Evolutionary conservation across 2,329 filamentous ascomycete genomes (phyloP), one percentile per base, ranked within the genome.

Genomic region (Dryadomyces sulphureus): DNA sequence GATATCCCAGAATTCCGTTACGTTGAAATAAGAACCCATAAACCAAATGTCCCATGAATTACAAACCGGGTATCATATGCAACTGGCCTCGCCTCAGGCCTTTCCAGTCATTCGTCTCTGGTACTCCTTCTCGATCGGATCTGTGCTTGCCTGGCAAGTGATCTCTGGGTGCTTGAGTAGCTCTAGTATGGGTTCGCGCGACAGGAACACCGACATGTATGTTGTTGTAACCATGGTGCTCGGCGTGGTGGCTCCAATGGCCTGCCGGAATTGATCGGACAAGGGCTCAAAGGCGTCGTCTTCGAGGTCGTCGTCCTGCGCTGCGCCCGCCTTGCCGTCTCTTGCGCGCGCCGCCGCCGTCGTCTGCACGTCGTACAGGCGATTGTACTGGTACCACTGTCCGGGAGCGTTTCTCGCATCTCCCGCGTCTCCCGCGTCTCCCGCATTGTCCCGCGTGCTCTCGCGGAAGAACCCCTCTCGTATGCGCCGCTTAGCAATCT

Each of bases 401-500:
- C n/a, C 25, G 24, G 14, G 8, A 24, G 36, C 14, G 1, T 11
- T n/a, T 45, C 24, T 24, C 19, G 17, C 21, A 20, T 38, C 5
- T 35, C 43, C 6, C 2, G 14, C 11, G 4, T 4, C n/a, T 39
- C 62, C 53, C 49, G 36, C 12, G 12, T 21, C 6, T 12, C 14
- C 2, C 9, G 6, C 27, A 5, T 19, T 12, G 1, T n/a, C 30
- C 19, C 19, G 5, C 25, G 12, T 12, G 14, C 30, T 30, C 20
- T 35, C 25, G 11, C 36, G 41, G 19, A 44, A 50, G 11, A 39
- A 32, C 3, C 64, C 60, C 43, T 68, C 65, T 27, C 55, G 62
- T 45, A 82, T 60, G 41, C 76, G 64, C 35, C 72, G 64, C 59
- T 81, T 81, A 47, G 69, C 70, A 34, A 83, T 77, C 60, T 87